Evolutionary conservation across 1,284 basidiomycete genomes (phyloP), one percentile per base, ranked within the genome.

Genomic region (Ganoderma lingzhi): DNA sequence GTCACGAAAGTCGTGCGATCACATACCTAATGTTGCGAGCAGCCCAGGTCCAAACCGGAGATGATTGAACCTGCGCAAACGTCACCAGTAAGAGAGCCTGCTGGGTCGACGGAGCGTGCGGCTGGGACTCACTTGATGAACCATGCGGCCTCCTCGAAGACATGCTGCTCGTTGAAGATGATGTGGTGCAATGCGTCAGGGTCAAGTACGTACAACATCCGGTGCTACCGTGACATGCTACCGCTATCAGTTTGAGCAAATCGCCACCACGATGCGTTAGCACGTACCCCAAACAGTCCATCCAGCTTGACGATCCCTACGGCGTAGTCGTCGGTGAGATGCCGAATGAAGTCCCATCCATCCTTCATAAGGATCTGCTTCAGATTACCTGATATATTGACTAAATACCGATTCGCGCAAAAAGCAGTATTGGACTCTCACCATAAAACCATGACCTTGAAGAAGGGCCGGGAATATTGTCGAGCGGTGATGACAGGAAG

Each of bases 161-260:
- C 56, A 51, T 70, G 48, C 39, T 73, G 70, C n/a, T 75, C 72
- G 68, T 75, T 75, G 39, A 75, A 63, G 14, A 73, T 53, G 32
- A 85, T 80, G 55, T 80, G 77, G 58, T 85, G 78, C 39, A 85
- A 66, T 0, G 83, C 82, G 59, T 77, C 78, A 0, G 83, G 80
- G 68, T 78, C 75, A 39, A 63, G 72, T 4, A 75, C 69, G 30
- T 71, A 75, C 1, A 75, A 62, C 53, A 75, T 68, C 12, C 65
- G 65, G 10, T 51, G 53, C 74, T 75, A 32, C 30, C 2, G 9
- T 14, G 6, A 10, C 12, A 56, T 3, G 35, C n/a, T 3, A 23
- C 37, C 4, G 58, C 15, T 12, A 60, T 6, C 19, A n/a, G n/a
- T 9, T 23, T 42, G n/a, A 14, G 15, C 2, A 32, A 32, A 55